Conservation (phyloP, 768 basidiomycete species). For the Boletus bicolor region DNA sequence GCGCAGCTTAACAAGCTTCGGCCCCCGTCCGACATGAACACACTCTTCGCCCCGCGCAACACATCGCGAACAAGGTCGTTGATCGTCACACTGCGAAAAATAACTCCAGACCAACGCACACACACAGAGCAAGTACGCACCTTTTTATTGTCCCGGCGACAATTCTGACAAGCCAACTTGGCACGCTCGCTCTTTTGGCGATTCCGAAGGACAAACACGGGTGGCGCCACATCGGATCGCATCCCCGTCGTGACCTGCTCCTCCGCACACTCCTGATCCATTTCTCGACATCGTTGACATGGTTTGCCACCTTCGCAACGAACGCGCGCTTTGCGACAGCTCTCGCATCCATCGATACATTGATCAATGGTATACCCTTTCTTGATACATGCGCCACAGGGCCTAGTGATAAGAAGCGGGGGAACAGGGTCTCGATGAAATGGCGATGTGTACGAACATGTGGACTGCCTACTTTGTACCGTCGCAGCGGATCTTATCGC, state of each 20-base stretch:
- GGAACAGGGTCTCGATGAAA: neutral
- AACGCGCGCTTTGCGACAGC: conserved; percentile 50
- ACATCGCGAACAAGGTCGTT: conserved; percentile 61
- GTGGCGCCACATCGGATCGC: conserved; percentile 25
- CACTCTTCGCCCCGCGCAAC: conserved; percentile 52
- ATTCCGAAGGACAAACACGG: conserved; percentile 23
- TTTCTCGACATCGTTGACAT: conserved; percentile 34
- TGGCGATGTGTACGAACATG: neutral
- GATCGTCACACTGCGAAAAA: conserved; percentile 51
- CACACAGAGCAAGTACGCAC: conserved; percentile 25
- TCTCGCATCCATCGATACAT: conserved; percentile 61
- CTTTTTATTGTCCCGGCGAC: conserved; percentile 67
- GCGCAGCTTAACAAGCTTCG: conserved; percentile 56
- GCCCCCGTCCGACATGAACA: conserved; percentile 51
- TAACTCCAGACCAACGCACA: neutral
- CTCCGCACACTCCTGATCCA: conserved; percentile 45
- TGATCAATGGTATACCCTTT: conserved; percentile 50
- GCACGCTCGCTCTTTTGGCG: conserved; percentile 46
- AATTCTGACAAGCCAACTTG: conserved; percentile 57
- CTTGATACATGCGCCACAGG: conserved; percentile 57
- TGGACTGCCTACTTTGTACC: conserved; percentile 41
- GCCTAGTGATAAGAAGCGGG: conserved; percentile 34
- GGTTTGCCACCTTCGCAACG: conserved; percentile 40
- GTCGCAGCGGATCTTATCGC: conserved; percentile 63
- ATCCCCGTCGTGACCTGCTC: conserved; percentile 30